These are phyloP conservation scores for Candida maltosa DNA, from an alignment of 805 yeast species.

Conservation along the genomic window DNA sequence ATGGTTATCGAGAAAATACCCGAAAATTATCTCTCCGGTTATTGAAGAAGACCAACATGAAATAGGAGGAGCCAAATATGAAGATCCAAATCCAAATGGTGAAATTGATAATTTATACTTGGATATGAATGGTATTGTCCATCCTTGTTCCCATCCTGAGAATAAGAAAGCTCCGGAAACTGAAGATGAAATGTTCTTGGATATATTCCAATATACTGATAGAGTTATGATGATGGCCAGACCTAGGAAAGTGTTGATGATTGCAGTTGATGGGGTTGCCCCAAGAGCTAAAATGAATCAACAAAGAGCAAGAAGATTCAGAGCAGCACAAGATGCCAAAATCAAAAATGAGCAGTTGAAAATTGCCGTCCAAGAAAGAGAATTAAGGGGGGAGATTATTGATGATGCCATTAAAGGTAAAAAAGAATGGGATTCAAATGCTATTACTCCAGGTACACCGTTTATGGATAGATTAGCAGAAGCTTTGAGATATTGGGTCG, in stretches of 20 bases:
- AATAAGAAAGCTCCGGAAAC: slow-evolving; percentile 93
- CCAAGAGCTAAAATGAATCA: slow-evolving; percentile 98
- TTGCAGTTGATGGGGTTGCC: slow-evolving; percentile 99
- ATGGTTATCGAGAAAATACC: slow-evolving; percentile 91
- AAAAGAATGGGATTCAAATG: slow-evolving; percentile 90
- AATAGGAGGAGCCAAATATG: slow-evolving; percentile 60
- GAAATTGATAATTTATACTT: slow-evolving; percentile 90
- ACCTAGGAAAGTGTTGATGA: slow-evolving; percentile 87
- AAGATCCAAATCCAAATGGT: slow-evolving; percentile 87
- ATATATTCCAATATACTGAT: slow-evolving; percentile 88
- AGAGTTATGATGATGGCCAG: slow-evolving; percentile 90
- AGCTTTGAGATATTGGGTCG: slow-evolving; percentile 86
- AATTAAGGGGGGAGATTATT: slow-evolving; percentile 65
- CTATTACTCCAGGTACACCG: slow-evolving; percentile 98
- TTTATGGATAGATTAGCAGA: slow-evolving; percentile 89
- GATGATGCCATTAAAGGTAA: slow-evolving; percentile 73
- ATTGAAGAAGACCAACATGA: slow-evolving; percentile 70
- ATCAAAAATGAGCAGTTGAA: slow-evolving; percentile 71
- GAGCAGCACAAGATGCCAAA: slow-evolving; percentile 87
- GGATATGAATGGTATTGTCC: slow-evolving; percentile 99
- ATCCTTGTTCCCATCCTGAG: slow-evolving; percentile 98
- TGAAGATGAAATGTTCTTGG: slow-evolving; percentile 95
- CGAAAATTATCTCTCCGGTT: slow-evolving; percentile 90
- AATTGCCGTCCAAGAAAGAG: slow-evolving; percentile 55
- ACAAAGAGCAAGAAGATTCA: slow-evolving; percentile 89